phyloP scores from a whole-genome alignment of 1,139 yeast species.

The Arxiozyma telluris region DNA sequence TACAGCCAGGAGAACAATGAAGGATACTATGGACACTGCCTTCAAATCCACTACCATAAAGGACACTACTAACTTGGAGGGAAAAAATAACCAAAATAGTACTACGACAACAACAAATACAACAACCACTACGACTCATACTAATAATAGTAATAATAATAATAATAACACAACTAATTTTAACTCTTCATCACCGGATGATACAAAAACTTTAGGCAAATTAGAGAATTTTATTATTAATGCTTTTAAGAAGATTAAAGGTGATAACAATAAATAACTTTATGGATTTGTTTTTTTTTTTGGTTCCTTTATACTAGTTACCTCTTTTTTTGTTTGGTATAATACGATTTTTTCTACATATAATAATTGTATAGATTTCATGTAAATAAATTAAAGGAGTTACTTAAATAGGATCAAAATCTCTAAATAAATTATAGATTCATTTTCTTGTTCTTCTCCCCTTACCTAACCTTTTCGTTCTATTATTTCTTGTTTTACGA shows the following conservation, averaged over 20 bases:
- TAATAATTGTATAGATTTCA: neutral
- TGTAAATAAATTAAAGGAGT: neutral
- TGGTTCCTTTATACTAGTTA: neutral
- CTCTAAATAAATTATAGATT: neutral
- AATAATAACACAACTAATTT: constrained; percentile 23
- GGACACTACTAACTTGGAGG: neutral
- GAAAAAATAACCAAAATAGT: neutral
- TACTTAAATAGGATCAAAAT: neutral
- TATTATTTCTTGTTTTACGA: no score
- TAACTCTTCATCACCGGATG: constrained; percentile 32
- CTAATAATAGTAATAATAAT: no score
- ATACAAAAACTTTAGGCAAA: constrained; percentile 50
- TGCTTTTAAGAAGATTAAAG: constrained; percentile 49
- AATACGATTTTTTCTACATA: no score
- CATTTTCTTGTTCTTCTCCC: neutral
- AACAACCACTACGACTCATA: no score
- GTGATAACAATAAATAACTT: constrained; percentile 17
- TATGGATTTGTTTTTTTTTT: no score
- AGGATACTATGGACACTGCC: neutral
- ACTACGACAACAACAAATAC: no score
- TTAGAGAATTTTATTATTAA: constrained; percentile 56
- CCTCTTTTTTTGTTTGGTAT: neutral
- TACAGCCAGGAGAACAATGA: constrained; percentile 54
- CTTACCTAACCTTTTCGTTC: neutral
- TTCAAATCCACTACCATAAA: neutral